Conservation (phyloP, 2,329 filamentous ascomycete species). For the Didymella arachidicola region DNA sequence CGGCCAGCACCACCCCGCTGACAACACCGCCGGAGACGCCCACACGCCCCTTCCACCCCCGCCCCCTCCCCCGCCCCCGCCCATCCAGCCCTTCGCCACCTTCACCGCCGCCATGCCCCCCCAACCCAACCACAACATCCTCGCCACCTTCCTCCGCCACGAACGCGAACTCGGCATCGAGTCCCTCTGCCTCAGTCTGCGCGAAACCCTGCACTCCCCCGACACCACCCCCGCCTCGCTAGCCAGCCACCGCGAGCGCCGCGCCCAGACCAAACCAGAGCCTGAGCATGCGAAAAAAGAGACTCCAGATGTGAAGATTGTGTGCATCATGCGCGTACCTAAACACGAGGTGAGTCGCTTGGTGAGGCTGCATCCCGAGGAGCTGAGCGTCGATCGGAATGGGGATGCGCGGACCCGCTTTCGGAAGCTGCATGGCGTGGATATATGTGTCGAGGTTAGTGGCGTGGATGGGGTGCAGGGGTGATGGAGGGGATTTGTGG, state of each 20-base stretch:
- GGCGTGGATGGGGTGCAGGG: conserved; percentile 18
- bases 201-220: conserved; percentile 30
- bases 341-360: conserved; percentile 57
- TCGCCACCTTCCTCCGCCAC: conserved; percentile 46
- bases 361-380: conserved; percentile 63
- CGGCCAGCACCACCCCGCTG: background rate
- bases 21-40: background rate
- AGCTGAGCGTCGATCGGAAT: conserved; percentile 49
- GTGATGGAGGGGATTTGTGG: background rate
- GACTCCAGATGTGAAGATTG: conserved; percentile 42
- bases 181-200: conserved; percentile 44
- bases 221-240: background rate
- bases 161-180: conserved; percentile 49
- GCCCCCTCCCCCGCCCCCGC: conserved; percentile 21
- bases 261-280: background rate
- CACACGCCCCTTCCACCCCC: background rate
- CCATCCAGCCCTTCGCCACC: conserved; percentile 27
- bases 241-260: conserved; percentile 12
- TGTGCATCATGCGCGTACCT: conserved; percentile 47
- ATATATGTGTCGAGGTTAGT: conserved; percentile 46
- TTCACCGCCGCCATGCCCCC: conserved; percentile 16
- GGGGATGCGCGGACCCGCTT: conserved; percentile 48
- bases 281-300: background rate
- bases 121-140: conserved; percentile 15
- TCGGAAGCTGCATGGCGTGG: conserved; percentile 39